A percentile compares a stretch with the other conserved stretches of the same genome.
These are phyloP conservation scores for Penicillium simplicissimum DNA, from an alignment of 495 filamentous ascomycete species.

Conservation along the genomic window DNA sequence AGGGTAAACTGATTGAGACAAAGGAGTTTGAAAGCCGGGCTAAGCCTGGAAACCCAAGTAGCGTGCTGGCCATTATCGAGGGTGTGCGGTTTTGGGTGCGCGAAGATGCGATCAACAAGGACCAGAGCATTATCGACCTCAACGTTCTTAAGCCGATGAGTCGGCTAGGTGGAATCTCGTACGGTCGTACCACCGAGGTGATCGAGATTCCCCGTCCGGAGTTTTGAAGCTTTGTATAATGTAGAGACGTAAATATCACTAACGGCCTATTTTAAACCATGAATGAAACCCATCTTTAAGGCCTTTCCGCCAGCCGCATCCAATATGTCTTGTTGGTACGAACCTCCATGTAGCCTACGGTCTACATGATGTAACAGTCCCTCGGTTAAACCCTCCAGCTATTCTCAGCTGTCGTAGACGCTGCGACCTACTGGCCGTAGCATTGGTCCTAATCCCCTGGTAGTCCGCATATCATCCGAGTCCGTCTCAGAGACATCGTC, in stretches of 20 bases:
- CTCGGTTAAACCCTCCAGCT: too few relatives aligned
- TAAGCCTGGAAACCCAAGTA: slow-evolving; percentile 68
- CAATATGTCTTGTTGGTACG: too few relatives aligned
- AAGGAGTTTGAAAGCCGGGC: slow-evolving; percentile 73
- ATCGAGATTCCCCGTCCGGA: slow-evolving; percentile 74
- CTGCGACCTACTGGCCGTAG: too few relatives aligned
- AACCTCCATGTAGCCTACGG: too few relatives aligned
- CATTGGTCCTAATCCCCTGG: too few relatives aligned
- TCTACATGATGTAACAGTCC: too few relatives aligned
- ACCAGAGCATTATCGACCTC: slow-evolving; percentile 69
- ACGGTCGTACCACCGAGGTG: slow-evolving; percentile 67
- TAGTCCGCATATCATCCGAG: too few relatives aligned
- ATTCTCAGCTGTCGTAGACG: too few relatives aligned
- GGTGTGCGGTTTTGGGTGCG: slow-evolving; percentile 85
- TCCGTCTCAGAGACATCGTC: too few relatives aligned
- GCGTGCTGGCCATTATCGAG: slow-evolving; percentile 77
- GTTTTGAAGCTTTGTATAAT: slow-evolving; percentile 17
- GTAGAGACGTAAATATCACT: neutral
- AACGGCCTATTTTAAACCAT: neutral
- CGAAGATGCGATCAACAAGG: slow-evolving; percentile 84
- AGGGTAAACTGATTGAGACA: slow-evolving; percentile 71
- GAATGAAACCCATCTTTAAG: neutral
- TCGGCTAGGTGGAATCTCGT: slow-evolving; percentile 82
- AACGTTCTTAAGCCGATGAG: slow-evolving; percentile 70
- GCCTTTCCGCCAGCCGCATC: too few relatives aligned